Base-by-base conservation (phyloP, 352 stramenopile genomes). In the Phytopythium montanum region DNA sequence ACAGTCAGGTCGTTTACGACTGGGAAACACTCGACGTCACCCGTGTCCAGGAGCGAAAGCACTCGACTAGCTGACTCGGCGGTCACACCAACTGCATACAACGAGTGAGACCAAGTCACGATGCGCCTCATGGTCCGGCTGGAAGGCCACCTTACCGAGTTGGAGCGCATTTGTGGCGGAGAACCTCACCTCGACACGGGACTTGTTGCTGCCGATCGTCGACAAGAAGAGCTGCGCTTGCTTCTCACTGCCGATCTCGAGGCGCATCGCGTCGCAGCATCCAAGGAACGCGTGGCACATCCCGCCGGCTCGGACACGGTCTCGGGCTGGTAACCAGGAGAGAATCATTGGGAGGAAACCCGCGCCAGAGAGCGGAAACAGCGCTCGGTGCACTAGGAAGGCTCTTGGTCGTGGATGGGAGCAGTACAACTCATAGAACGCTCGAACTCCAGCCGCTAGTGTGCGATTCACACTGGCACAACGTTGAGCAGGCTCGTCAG, bases 351-450 rank as follows among this genome's bases (percentile, higher is more conserved):
- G 33, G 34, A 66, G 50, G 9, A 73, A 66, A 6, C 41, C 14
- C 29, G 61, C 60, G 1, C 34, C 46, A 1, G 33, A 29, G 46
- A 64, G 56, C 65, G 51, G 14, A 67, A 53, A 33, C 70, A 67
- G 9, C 72, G 57, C 44, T 8, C 60, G 66, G n/a, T 74, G 42
- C 0, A 72, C 57, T 13, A 86, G 64, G 53, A 70, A 86, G 21
- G 62, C 60, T 16, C 44, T 55, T 13, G 64, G 78, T 34, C 78
- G 72, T 31, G 75, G 76, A 38, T 68, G 70, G 29, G 68, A 56
- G 50, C 66, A 81, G 39, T 76, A 70, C 0, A 62, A 42, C 4
- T 76, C 68, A 33, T 85, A 86, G 51, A 71, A 88, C 12, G 61
- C 36, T 29, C 52, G 54, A 0, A 83, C 72, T 29, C 62, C 64